Evolutionary conservation across 192 early-diverging fungal genomes (phyloP).

Genomic region (Phycomyces nitens): DNA sequence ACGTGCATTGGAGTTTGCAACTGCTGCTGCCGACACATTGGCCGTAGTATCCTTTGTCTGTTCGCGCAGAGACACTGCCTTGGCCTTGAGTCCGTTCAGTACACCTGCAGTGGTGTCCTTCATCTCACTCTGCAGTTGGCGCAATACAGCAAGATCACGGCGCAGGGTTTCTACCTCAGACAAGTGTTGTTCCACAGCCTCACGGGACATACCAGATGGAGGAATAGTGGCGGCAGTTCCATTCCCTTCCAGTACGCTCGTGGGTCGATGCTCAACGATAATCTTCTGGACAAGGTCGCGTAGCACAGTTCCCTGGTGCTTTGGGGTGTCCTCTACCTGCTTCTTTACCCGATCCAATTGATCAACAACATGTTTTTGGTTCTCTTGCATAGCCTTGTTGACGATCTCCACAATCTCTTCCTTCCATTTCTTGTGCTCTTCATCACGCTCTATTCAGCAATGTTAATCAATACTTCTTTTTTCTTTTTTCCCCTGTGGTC

Average conservation of each 20-base stretch:
- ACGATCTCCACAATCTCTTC: conserved; percentile 3
- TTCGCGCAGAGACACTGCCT: conserved; percentile 9
- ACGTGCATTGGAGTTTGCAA: conserved; percentile 4
- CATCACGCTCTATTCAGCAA: conserved; percentile 2
- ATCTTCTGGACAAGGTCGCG: neutral
- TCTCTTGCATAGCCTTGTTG: conserved; percentile 7
- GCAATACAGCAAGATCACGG: conserved; percentile 44
- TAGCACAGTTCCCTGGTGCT: neutral
- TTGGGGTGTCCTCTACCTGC: conserved; percentile 25
- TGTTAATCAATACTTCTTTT: neutral
- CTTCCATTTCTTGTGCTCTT: conserved; percentile 6
- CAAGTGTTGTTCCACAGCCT: conserved; percentile 33
- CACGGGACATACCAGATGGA: no score
- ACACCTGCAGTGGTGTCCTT: conserved; percentile 6
- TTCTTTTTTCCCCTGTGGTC: no score
- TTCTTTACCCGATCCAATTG: conserved; percentile 43
- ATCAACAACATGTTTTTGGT: neutral
- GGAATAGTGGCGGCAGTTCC: neutral
- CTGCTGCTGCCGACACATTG: conserved; percentile 5
- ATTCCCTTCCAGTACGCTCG: conserved; percentile 23
- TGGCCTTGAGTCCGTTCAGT: conserved; percentile 17
- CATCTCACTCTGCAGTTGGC: conserved; percentile 44
- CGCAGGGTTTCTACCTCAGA: conserved; percentile 46
- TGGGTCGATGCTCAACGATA: neutral
- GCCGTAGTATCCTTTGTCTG: neutral